Conservation (phyloP, 192 early-diverging fungal species). For the Mortierella claussenii region DNA sequence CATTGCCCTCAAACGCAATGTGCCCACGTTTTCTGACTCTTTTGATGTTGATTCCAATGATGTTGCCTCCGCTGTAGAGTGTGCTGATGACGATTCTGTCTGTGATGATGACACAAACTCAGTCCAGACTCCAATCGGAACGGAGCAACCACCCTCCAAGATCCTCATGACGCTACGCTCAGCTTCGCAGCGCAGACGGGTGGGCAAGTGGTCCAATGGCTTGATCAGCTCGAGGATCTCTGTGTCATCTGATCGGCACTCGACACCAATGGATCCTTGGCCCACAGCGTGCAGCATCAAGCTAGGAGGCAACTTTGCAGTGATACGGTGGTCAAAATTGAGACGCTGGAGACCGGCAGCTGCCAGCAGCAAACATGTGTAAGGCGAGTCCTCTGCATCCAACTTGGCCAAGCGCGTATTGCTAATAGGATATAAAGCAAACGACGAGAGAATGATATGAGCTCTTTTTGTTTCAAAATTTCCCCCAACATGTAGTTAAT, state of each 20-base stretch:
- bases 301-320: constrained; percentile 68
- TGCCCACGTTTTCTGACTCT: constrained; percentile 20
- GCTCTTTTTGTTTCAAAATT: too few species aligned
- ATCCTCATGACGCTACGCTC: constrained; percentile 90
- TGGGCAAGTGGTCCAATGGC: constrained; percentile 71
- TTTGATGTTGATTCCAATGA: constrained; percentile 9
- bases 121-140: constrained; percentile 90
- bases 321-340: constrained; percentile 73
- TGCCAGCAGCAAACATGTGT: constrained; percentile 85
- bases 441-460: too few species aligned
- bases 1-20: constrained; percentile 67
- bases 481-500: too few species aligned
- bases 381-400: constrained; percentile 76
- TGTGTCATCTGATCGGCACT: constrained; percentile 77
- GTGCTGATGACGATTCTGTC: constrained; percentile 1
- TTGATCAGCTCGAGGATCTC: constrained; percentile 60
- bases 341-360: constrained; percentile 87
- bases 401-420: constrained; percentile 91
- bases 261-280: constrained; percentile 91
- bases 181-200: constrained; percentile 75
- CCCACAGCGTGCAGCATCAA: constrained; percentile 88
- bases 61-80: constrained; percentile 30
- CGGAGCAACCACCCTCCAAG: constrained; percentile 95
- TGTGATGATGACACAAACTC: constrained; percentile 47
- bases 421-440: too few species aligned